phyloP scores from a whole-genome alignment of 192 early-diverging fungal genomes.

The Backusella luteola region DNA sequence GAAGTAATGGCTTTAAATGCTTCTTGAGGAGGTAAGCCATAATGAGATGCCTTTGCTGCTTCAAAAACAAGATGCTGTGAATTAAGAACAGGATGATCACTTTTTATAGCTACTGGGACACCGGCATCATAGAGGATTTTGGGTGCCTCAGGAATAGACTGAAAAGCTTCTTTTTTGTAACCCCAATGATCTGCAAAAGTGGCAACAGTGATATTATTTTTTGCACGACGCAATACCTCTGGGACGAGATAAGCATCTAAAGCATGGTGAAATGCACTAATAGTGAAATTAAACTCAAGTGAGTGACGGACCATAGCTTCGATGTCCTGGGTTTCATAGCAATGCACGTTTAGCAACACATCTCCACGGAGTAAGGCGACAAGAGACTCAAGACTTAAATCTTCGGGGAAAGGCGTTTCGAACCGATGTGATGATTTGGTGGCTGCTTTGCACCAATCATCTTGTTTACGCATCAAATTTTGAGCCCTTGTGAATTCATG shows the following conservation, averaged over 20 bases:
- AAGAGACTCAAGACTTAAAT: conserved; percentile 56
- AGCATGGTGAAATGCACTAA: conserved; percentile 78
- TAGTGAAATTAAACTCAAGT: conserved; percentile 73
- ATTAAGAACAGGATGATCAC: conserved; percentile 77
- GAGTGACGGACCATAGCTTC: conserved; percentile 73
- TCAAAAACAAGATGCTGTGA: conserved; percentile 74
- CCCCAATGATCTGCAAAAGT: conserved; percentile 66
- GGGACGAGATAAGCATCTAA: conserved; percentile 72
- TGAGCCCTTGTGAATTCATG: conserved; percentile 55
- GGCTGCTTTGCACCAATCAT: conserved; percentile 62
- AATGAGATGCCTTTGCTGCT: conserved; percentile 70
- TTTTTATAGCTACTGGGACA: conserved; percentile 73
- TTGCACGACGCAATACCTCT: conserved; percentile 55
- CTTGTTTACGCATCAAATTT: conserved; percentile 41
- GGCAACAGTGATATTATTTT: conserved; percentile 65
- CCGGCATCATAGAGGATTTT: conserved; percentile 65
- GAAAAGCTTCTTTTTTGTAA: conserved; percentile 79
- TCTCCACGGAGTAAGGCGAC: conserved; percentile 70
- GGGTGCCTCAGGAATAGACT: conserved; percentile 54
- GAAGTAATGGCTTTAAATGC: conserved; percentile 68
- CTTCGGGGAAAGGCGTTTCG: conserved; percentile 52
- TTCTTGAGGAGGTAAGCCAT: conserved; percentile 58
- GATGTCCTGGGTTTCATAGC: conserved; percentile 67
- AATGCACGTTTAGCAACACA: conserved; percentile 70
- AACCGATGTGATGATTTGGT: conserved; percentile 18